Evolutionary conservation across 805 yeast genomes (phyloP), one percentile per base, ranked within the genome.

Genomic region (Yarrowia phangngaensis): DNA sequence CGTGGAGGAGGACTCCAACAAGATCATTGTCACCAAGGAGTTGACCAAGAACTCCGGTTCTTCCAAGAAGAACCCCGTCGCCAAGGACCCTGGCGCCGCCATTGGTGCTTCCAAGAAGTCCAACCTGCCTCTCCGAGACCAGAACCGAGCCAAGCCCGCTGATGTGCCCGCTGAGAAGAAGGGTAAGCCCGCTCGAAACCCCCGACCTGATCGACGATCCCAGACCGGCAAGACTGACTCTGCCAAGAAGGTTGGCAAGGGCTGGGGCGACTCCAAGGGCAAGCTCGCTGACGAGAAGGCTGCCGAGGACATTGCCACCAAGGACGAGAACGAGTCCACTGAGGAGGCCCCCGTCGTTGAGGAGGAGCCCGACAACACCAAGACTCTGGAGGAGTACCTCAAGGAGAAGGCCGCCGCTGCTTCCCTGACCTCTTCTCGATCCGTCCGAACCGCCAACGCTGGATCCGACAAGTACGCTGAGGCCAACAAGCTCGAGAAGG

Each of bases 381-480:
- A 79, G 73, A 82, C 96, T 53, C 79, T 85, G 63, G 87, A 81
- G 62, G 94, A 88, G 63, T 90, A 84, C 82, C 78, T 87, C 67
- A 80, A 80, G 61, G 87, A 82, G 59, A 51, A 31, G 40, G 58
- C 53, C 16, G 56, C 55, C 30, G 13, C 26, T 11, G 53, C 53
- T 29, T 27, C 41, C 32, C 50, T 64, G 41, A 56, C 60, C 58
- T 54, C 61, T 30, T 35, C 46, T 36, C 60, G 60, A 22, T 40
- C 59, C 16, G 58, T 53, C 40, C 68, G 70, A 51, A 54, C 70
- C 63, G 75, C 81, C 60, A 78, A 78, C 71, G 77, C 75, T 63
- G 81, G 80, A 58, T 79, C 74, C 63, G 73, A 67, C 53, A 64
- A 70, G 57, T 64, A 66, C 56, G 63, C 71, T 59, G 62, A 67